phyloP scores from a whole-genome alignment of 345 rosid species.

The Moringa oleifera region DNA sequence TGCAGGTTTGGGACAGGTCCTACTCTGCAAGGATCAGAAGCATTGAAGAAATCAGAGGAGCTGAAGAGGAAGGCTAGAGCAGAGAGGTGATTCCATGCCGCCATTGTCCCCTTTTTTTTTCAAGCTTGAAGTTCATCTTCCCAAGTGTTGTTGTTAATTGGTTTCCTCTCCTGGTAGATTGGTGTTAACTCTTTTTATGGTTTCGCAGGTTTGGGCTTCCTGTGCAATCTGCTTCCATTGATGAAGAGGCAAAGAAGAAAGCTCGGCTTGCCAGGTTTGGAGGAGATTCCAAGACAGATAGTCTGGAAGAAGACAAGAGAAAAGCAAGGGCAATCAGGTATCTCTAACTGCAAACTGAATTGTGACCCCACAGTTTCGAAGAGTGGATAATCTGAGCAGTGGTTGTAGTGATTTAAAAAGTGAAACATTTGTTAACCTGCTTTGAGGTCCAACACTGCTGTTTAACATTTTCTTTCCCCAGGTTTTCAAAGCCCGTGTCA shows the following conservation, averaged over 20 bases:
- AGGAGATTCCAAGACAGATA: slow-evolving; percentile 41
- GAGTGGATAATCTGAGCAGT: not conserved
- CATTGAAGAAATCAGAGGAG: slow-evolving; percentile 59
- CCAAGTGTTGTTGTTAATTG: not conserved
- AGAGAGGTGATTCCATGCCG: slow-evolving; percentile 54
- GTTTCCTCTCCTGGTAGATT: not conserved
- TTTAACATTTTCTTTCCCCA: slow-evolving; percentile 12
- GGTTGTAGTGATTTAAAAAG: not conserved
- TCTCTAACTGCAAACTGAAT: not conserved
- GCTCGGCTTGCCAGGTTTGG: slow-evolving; percentile 80
- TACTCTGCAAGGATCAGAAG: slow-evolving; percentile 31
- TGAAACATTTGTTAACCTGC: not conserved
- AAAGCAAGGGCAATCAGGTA: slow-evolving; percentile 85
- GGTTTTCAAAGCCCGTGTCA: slow-evolving; percentile 58
- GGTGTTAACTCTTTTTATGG: not conserved
- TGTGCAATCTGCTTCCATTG: slow-evolving; percentile 32
- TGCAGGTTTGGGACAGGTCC: slow-evolving; percentile 72
- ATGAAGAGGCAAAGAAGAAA: slow-evolving; percentile 77
- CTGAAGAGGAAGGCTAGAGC: slow-evolving; percentile 90
- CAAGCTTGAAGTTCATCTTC: slow-evolving; percentile 1
- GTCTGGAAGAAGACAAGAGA: slow-evolving; percentile 69
- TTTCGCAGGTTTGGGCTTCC: slow-evolving; percentile 64
- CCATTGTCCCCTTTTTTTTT: not conserved
- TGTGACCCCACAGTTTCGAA: too few relatives aligned
- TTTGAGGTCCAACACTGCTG: not conserved